These are phyloP conservation scores for Phialocephala subalpina DNA, from an alignment of 2,329 filamentous ascomycete genomes.

Conservation along the genomic window DNA sequence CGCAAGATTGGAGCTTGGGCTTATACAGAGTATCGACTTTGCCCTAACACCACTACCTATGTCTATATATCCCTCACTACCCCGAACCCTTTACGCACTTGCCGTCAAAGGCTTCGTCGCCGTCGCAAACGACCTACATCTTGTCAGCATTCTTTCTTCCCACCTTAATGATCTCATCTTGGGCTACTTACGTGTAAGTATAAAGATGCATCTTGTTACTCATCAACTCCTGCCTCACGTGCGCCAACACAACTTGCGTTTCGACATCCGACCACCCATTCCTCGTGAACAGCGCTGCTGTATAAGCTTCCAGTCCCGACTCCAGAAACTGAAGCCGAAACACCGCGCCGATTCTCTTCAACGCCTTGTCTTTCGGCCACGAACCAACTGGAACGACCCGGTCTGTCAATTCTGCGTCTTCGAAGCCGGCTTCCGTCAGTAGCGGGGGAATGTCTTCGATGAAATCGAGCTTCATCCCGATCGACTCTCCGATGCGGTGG, in stretches of 20 bases:
- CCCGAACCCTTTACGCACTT: too few relatives aligned
- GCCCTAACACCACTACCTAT: too few relatives aligned
- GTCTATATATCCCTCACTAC: too few relatives aligned
- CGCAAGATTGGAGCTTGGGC: too few relatives aligned
- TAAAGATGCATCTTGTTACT: constrained; percentile 31
- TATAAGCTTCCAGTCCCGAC: constrained; percentile 35
- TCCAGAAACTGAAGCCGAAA: constrained; percentile 34
- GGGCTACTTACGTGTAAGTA: not conserved
- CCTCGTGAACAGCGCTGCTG: constrained; percentile 32
- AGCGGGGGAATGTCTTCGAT: constrained; percentile 35
- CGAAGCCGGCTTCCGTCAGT: constrained; percentile 49
- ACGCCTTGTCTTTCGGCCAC: constrained; percentile 44
- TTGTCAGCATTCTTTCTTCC: not conserved
- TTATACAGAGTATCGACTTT: too few relatives aligned
- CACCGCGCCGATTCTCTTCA: constrained; percentile 42
- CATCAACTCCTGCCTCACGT: constrained; percentile 31
- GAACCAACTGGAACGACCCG: constrained; percentile 36
- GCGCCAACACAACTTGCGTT: constrained; percentile 31
- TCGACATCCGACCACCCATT: constrained; percentile 32
- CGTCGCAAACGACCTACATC: constrained; percentile 5
- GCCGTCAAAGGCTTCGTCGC: constrained; percentile 7
- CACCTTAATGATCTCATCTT: not conserved
- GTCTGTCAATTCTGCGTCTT: constrained; percentile 44
- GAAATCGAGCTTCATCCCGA: constrained; percentile 31
- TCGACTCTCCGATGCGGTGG: not conserved